Evolutionary conservation across 495 filamentous ascomycete species (phyloP).

Genomic region (Margaritispora aquatica): DNA sequence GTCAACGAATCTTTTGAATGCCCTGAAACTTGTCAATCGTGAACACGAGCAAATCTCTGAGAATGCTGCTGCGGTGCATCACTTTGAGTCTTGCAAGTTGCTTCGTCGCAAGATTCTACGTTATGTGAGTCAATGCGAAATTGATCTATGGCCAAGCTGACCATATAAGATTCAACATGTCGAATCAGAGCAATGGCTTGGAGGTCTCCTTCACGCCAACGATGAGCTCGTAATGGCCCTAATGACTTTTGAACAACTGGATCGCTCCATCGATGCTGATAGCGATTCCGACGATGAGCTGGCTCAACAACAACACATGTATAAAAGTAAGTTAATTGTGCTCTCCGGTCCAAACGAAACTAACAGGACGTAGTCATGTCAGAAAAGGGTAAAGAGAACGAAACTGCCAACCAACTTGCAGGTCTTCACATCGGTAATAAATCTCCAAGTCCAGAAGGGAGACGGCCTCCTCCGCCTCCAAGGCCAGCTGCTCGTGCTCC

Average conservation of each 20-base stretch:
- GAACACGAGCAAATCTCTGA: constrained; percentile 84
- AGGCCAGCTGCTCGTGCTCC: constrained; percentile 27
- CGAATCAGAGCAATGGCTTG: constrained; percentile 77
- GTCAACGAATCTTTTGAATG: constrained; percentile 85
- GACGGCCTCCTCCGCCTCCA: constrained; percentile 35
- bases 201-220: constrained; percentile 73
- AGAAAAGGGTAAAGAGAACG: constrained; percentile 40
- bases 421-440: constrained; percentile 18
- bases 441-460: constrained; percentile 16
- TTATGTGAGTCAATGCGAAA: constrained; percentile 48
- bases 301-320: constrained; percentile 47
- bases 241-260: constrained; percentile 89
- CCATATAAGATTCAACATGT: constrained; percentile 61
- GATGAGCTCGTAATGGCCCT: constrained; percentile 85
- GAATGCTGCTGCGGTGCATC: constrained; percentile 64
- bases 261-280: constrained; percentile 94
- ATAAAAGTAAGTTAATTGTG: constrained; percentile 34
- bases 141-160: background rate
- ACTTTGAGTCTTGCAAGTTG: constrained; percentile 81
- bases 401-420: constrained; percentile 32
- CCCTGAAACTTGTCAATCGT: constrained; percentile 83
- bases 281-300: constrained; percentile 82
- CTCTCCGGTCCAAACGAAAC: background rate
- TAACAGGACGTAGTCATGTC: constrained; percentile 34
- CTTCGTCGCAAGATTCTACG: constrained; percentile 78